phyloP scores from a whole-genome alignment of 106 monocot species.

The Apostasia ramifera region DNA sequence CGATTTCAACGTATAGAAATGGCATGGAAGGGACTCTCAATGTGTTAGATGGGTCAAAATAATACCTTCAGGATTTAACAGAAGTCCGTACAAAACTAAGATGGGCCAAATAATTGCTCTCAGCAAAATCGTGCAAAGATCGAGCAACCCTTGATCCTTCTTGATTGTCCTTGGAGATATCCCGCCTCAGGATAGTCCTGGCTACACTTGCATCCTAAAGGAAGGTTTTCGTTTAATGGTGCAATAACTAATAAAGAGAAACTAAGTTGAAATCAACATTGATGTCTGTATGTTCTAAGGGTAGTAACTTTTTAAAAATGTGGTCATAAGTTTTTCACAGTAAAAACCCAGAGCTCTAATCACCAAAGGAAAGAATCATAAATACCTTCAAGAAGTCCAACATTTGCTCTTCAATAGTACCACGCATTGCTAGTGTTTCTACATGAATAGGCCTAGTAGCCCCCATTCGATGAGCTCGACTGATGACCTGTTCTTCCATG shows the following conservation, averaged over 20 bases:
- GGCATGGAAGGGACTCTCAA: no score
- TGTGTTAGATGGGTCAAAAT: no score
- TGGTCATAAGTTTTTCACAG: not conserved
- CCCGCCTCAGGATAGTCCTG: slow-evolving; percentile 30
- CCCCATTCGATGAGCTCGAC: slow-evolving; percentile 99
- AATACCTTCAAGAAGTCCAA: slow-evolving; percentile 67
- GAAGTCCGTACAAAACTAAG: slow-evolving; percentile 64
- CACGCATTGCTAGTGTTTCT: slow-evolving; percentile 91
- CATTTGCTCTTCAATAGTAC: slow-evolving; percentile 99
- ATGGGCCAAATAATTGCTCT: slow-evolving; percentile 76
- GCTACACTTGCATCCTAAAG: slow-evolving; percentile 43
- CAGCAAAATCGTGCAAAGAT: slow-evolving; percentile 92
- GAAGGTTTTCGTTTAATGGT: not conserved
- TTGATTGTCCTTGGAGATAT: slow-evolving; percentile 24
- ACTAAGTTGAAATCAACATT: not conserved
- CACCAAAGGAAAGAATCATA: not conserved
- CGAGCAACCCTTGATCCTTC: slow-evolving; percentile 50
- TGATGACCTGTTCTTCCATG: slow-evolving; percentile 98
- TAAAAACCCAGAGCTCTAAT: not conserved
- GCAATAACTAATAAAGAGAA: slow-evolving; percentile 2
- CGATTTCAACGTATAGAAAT: no score
- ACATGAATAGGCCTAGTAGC: slow-evolving; percentile 88
- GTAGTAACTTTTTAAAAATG: not conserved
- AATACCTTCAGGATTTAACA: slow-evolving; percentile 24
- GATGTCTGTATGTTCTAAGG: not conserved